Base-by-base conservation (phyloP, 75 land plant species). In the Picea glauca region DNA sequence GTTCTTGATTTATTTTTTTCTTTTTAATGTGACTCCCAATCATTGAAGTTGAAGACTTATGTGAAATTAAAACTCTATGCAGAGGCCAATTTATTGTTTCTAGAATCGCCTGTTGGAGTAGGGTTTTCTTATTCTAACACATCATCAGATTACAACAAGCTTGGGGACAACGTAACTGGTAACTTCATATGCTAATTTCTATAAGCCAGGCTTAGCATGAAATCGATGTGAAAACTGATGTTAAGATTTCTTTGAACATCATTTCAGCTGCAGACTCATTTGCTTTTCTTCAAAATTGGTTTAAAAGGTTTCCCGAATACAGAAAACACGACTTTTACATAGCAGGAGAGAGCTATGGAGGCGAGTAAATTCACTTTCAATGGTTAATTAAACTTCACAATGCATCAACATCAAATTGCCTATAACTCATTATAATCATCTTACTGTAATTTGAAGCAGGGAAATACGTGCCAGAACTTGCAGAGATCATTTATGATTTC, bases 261-360 rank as follows among this genome's bases (percentile, higher is more conserved):
- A n/a, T 32, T 60, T 62, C 83, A 93, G 95, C 91, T 33, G 83
- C 85, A 43, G 93, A 93, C 76, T 50, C 85, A 21, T 89, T 87
- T 58, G 56, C 81, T 15, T 93, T 93, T 68, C 73, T 93, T 46
- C 81, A 87, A 66, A 81, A 83, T 21, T 93, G 95, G 95, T 89
- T 90, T 77, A 76, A 81, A 67, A 87, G 85, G 76, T 93, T 90
- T 62, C 95, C 95, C 17, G 83, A 84, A 54, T 93, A 93, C 70
- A 84, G 85, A 82, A 78, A 43, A 5, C 60, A 87, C 4, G 81
- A 60, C 38, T 89, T 93, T 64, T 93, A 89, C 75, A 84, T 93
- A 54, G 87, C 91, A 13, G 95, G 95, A 31, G 95, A 93, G 79
- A 93, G 95, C 76, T 93, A 93, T 83, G 95, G 91, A 81, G 95